phyloP scores from a whole-genome alignment of 345 rosid genomes.

The Eucalyptus albens region DNA sequence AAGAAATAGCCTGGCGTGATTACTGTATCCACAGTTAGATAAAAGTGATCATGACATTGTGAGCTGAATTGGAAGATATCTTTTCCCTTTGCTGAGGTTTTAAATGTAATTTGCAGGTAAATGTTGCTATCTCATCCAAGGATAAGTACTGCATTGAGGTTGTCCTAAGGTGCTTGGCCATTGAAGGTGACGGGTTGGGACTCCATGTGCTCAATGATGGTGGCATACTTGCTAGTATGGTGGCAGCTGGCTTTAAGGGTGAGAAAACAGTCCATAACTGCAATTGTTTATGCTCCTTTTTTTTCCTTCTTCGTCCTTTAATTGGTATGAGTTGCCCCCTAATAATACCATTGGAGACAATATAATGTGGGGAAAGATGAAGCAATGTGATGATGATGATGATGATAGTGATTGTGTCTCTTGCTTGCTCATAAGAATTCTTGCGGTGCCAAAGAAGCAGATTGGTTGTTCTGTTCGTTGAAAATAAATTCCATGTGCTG shows the following conservation, averaged over 20 bases:
- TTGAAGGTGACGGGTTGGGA: conserved; percentile 90
- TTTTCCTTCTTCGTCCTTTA: neutral
- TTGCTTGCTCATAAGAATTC: neutral
- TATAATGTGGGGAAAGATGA: neutral
- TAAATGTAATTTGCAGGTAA: conserved; percentile 32
- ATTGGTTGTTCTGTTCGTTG: neutral
- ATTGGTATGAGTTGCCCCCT: neutral
- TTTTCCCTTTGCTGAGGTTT: neutral
- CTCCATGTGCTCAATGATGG: conserved; percentile 49
- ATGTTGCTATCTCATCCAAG: conserved; percentile 60
- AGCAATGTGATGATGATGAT: neutral
- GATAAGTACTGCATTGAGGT: conserved; percentile 78
- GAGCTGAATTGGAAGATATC: neutral
- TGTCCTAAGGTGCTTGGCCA: conserved; percentile 81
- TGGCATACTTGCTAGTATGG: conserved; percentile 67
- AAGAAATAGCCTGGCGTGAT: neutral
- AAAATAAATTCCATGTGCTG: neutral
- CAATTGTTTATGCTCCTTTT: neutral
- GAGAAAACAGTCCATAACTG: neutral
- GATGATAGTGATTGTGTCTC: neutral
- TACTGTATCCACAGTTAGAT: neutral
- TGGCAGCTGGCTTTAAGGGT: conserved; percentile 98
- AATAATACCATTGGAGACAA: neutral
- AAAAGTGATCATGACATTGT: neutral
- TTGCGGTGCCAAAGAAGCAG: neutral